Base-by-base conservation (phyloP, 179 eudicot species). In the Beta macrorhiza region DNA sequence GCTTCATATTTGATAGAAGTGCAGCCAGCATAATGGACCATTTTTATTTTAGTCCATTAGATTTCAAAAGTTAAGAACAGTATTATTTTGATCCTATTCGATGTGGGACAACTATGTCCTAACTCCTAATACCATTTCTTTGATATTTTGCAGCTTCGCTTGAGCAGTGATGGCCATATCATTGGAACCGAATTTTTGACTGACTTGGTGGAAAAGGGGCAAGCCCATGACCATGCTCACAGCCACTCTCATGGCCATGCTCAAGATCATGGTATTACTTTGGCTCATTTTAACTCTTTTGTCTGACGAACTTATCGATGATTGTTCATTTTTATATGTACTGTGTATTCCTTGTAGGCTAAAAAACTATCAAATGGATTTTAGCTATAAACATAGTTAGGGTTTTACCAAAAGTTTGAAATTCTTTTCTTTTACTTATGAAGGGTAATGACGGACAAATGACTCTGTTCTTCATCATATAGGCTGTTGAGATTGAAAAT, bases 131-230 rank as follows among this genome's bases (percentile, higher is more conserved):
- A 70, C 45, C 37, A 47, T 32, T 25, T 67, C 10, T 37, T 82
- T 82, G 58, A 62, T 53, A 25, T 53, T 80, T 77, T 87, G 86
- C 93, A 96, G 99, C 97, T 96, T 85, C 97, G 97, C 79, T 86
- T 96, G 91, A 91, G 79, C 76, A 82, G 87, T 8, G 90, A 90
- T 72, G 98, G 99, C 51, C 86, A 87, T 78, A 91, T 94, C 56
- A 88, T 90, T 79, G 97, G 97, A 83, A 91, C 97, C 67, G 98
- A 96, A 84, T 92, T 89, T 86, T 75, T 96, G 85, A 87, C 95
- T 17, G 99, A 96, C 86, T 90, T 96, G 78, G 99, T 96, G 83
- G 99, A 96, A 85, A 94, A 91, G 87, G 99, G 87, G 76, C 90
- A 90, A 84, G 67, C 88, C 29, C 78, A 75, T 75, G 78, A 58